Base-by-base conservation (phyloP, 495 filamentous ascomycete genomes). In the Penicillium diatomitis region DNA sequence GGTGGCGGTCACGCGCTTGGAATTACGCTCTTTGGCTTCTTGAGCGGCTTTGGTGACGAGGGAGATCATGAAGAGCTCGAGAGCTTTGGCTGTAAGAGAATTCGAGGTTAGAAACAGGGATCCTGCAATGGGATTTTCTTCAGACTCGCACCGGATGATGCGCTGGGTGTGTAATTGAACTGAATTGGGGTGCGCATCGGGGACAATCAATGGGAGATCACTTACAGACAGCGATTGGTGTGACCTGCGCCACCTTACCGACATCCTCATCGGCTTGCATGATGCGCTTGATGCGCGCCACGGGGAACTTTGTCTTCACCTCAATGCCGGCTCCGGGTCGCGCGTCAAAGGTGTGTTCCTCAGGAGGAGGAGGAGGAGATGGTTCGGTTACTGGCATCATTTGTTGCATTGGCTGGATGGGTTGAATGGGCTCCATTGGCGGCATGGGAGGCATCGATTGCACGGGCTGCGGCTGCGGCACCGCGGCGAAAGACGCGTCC, bases 221-320 rank as follows among this genome's bases (percentile, higher is more conserved):
- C 79, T 50, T 78, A 83, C 89, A 88, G 44, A 96, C 90, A 41
- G 87, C 90, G 57, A 94, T 90, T 3, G 90, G 90, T 4, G 90
- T 95, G 27, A 96, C 91, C 68, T 97, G 94, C 6, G 92, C 89
- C 3, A 99, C 94, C 70, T 99, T 99, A 37, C 92, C 92, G 2
- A 99, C 90, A 68, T 99, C 92, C 60, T 99, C 92, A 61, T 99
- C 92, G 5, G 92, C 92, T 67, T 99, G 92, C 92, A 99, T 97
- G 53, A 99, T 97, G 45, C 92, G 85, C 79, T 99, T 99, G 66
- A 97, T 99, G 43, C 92, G 81, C 49, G 92, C 92, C 32, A 96
- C 95, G 3, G 92, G 92, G 59, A 99, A 99, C 54, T 96, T 96
- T 20, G 90, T 96, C 67, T 82, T 88, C 46, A 99, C 88, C 20